Base-by-base conservation (phyloP, 176 grass and related monocot genomes). In the Bromus sterilis region DNA sequence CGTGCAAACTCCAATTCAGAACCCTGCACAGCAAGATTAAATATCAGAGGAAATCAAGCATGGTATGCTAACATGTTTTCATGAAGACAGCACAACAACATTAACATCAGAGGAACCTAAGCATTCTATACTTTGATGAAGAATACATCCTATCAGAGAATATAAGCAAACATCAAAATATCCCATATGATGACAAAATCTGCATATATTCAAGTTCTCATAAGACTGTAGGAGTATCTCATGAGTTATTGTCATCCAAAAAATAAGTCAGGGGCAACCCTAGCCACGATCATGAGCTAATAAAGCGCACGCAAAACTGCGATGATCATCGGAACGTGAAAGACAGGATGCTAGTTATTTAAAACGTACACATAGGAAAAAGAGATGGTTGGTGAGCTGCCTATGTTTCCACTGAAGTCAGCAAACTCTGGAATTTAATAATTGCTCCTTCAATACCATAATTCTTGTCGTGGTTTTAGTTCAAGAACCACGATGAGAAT, bases 1-100 rank as follows among this genome's bases (percentile, higher is more conserved):
- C 95, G 75, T 59, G 66, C 80, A 68, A 94, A 91, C 81, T 98
- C 82, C 76, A 98, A 75, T 29, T 87, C 66, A 58, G 89, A 35
- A 91, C 91, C 93, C 95, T 98, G 65, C 32, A 73, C n/a, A 61
- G 49, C 28, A 46, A 84, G 30, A 75, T 75, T 31, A 39, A 39
- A 66, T 16, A 74, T 83, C 53, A 83, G 34, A 78, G 62, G 66
- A 74, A 83, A 56, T 9, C 75, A 46, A 51, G 21, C 15, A 43
- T 11, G n/a, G 16, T 24, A 43, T 60, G 39, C 18, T 30, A 20
- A 30, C 21, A 71, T 71, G 40, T 20, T 78, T 65, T 9, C 5
- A 26, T 35, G 11, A 34, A 75, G 11, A 66, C 59, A 49, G 35
- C 34, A 66, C 70, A 39, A 40, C 20, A 46, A 67, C 49, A 68